Evolutionary conservation across 2,329 filamentous ascomycete species (phyloP).

Genomic region (Zasmidium cellare): DNA sequence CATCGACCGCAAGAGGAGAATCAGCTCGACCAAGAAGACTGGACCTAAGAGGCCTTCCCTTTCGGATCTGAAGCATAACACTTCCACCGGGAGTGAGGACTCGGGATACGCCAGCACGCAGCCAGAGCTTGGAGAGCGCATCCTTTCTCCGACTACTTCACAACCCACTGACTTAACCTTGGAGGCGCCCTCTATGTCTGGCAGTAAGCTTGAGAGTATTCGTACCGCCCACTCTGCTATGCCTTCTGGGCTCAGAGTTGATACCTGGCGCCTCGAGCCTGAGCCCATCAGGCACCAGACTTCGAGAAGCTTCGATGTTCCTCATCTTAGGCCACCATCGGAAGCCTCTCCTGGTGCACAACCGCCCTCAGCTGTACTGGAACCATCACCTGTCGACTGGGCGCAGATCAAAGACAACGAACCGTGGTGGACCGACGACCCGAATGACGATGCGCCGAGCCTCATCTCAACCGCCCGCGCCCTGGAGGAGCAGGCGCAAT

Average conservation of each 20-base stretch:
- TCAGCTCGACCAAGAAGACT: background rate
- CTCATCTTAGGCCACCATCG: background rate
- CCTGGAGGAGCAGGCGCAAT: constrained; percentile 1
- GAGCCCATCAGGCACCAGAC: background rate
- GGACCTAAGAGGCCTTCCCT: background rate
- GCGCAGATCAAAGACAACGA: background rate
- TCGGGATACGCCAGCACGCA: constrained; percentile 1
- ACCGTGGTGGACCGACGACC: background rate
- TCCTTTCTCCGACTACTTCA: background rate
- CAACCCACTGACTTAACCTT: background rate
- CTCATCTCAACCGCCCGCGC: background rate
- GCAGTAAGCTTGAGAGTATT: background rate
- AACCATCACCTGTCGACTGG: background rate
- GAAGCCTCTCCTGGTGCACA: background rate
- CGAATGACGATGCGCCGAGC: background rate
- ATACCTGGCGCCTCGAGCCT: background rate
- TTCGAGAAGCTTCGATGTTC: background rate
- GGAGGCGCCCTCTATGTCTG: background rate
- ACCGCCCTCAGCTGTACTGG: background rate
- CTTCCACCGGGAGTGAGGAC: background rate
- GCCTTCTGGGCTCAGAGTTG: background rate
- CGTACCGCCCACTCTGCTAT: background rate
- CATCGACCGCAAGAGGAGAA: constrained; percentile 10
- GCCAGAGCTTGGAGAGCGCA: background rate
- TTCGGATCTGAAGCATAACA: background rate